Evolutionary conservation across 2,329 filamentous ascomycete genomes (phyloP).

Genomic region (Fusarium sp.): DNA sequence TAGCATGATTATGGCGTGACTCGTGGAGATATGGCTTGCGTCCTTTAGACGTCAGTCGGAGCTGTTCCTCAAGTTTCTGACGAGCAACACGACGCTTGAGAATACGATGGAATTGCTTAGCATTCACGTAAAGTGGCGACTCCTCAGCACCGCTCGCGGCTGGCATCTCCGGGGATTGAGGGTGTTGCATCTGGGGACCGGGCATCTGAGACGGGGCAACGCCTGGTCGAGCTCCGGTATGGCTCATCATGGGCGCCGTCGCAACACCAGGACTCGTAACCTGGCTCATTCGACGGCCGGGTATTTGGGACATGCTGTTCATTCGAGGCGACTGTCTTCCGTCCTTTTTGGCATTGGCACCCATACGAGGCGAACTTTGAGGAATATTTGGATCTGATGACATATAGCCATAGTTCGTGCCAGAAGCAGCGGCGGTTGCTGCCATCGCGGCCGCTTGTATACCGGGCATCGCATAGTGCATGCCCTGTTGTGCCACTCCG

Average conservation of each 20-base stretch:
- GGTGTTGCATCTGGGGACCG: conserved; percentile 71
- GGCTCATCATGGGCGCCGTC: conserved; percentile 79
- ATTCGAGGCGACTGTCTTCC: conserved; percentile 82
- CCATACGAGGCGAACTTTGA: conserved; percentile 81
- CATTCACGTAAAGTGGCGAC: conserved; percentile 95
- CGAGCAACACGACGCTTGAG: conserved; percentile 92
- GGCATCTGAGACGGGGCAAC: conserved; percentile 68
- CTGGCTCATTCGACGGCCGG: conserved; percentile 77
- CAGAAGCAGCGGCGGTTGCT: conserved; percentile 88
- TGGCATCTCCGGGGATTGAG: conserved; percentile 82
- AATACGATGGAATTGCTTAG: conserved; percentile 98
- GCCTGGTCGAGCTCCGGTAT: conserved; percentile 61
- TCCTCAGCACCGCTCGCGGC: conserved; percentile 79
- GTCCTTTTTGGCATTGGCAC: conserved; percentile 75
- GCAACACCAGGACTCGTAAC: conserved; percentile 79
- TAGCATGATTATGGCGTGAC: conserved; percentile 96
- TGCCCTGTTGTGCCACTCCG: conserved; percentile 75
- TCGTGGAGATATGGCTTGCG: conserved; percentile 98
- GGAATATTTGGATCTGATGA: conserved; percentile 73
- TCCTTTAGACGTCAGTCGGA: conserved; percentile 92
- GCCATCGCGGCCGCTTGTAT: conserved; percentile 94
- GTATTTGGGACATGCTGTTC: conserved; percentile 68
- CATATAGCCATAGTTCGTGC: conserved; percentile 79
- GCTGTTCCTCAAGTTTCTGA: conserved; percentile 90
- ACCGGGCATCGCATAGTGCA: conserved; percentile 82